A percentile compares a stretch with the other conserved stretches of the same genome.
Conservation (phyloP, 2,329 filamentous ascomycete genomes). For the Botryotinia globosa region DNA sequence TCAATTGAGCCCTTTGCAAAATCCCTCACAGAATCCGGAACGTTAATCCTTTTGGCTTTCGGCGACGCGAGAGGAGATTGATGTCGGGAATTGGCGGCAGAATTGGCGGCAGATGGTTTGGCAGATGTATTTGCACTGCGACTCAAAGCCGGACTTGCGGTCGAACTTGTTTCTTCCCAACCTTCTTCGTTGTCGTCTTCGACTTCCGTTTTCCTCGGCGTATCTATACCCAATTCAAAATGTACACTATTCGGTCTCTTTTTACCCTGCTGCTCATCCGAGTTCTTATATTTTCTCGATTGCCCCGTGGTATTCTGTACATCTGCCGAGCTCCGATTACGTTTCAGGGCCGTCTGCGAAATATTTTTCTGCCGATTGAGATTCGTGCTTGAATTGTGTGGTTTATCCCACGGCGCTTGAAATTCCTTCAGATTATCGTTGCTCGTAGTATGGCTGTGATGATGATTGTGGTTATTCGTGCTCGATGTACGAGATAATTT, state of each 20-base stretch:
- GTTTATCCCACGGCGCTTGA: conserved; percentile 33
- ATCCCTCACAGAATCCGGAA: conserved; percentile 25
- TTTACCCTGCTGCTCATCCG: conserved; percentile 39
- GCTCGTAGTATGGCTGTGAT: conserved; percentile 30
- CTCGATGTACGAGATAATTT: conserved; percentile 27
- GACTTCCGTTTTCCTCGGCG: conserved; percentile 36
- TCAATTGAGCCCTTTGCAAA: conserved; percentile 40
- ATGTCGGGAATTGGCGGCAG: conserved; percentile 35
- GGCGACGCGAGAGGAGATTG: conserved; percentile 35
- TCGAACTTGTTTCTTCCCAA: conserved; percentile 66
- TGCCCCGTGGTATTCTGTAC: neutral
- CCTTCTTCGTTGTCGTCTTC: conserved; percentile 50
- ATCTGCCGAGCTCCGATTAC: conserved; percentile 50
- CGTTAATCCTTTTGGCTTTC: conserved; percentile 10
- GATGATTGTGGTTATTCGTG: conserved; percentile 28
- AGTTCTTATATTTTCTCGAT: conserved; percentile 48
- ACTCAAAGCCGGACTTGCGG: conserved; percentile 58
- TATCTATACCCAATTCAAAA: conserved; percentile 54
- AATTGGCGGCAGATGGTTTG: conserved; percentile 42
- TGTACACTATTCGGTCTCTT: conserved; percentile 51
- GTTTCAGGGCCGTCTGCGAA: conserved; percentile 55
- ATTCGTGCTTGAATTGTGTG: conserved; percentile 31
- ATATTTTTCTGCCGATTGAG: conserved; percentile 47
- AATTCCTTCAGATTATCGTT: conserved; percentile 34
- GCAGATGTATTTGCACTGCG: conserved; percentile 41